Base-by-base conservation (phyloP, 306 rosid genomes). In the Dalbergia oliveri region DNA sequence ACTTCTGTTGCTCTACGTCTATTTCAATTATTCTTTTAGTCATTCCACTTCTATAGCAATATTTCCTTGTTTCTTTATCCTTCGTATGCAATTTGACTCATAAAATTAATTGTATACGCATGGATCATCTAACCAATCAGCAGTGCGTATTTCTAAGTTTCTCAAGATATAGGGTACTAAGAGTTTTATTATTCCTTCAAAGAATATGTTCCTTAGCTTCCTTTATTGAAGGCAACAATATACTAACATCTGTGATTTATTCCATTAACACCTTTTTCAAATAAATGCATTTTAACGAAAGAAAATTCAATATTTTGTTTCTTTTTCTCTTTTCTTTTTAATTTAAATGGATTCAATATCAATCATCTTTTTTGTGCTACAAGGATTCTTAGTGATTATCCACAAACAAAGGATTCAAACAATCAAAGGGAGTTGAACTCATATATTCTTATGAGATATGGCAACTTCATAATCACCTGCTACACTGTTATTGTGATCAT, bases 141-240 rank as follows among this genome's bases (percentile, higher is more conserved):
- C 1, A 39, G 31, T 66, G 31, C 50, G 9, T 18, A 34, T 45
- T 31, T 15, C 13, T 45, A 15, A 41, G 59, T 43, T 60, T 12
- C 9, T 8, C 12, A 37, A 11, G 66, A n/a, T 41, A 31, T 63
- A 23, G n/a, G 47, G 16, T 13, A 53, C 21, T 62, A 62, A 60
- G 12, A 43, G 18, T 26, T 15, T 74, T 65, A 13, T 65, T 31
- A 43, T 45, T 21, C 44, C 31, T 66, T 8, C 67, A 78, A 66
- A 78, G 66, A 67, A 78, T 56, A 54, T 23, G 58, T 56, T 78
- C 81, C 45, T n/a, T n/a, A n/a, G n/a, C n/a, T 39, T 43, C 19
- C 66, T 67, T 78, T 67, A n/a, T 68, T n/a, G 58, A 66, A 66
- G 57, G n/a, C 41, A 65, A 39, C 43, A 65, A 62, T 47, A 62